Base-by-base conservation (phyloP, 495 filamentous ascomycete species). In the Pyrenopolyporus hunteri region DNA sequence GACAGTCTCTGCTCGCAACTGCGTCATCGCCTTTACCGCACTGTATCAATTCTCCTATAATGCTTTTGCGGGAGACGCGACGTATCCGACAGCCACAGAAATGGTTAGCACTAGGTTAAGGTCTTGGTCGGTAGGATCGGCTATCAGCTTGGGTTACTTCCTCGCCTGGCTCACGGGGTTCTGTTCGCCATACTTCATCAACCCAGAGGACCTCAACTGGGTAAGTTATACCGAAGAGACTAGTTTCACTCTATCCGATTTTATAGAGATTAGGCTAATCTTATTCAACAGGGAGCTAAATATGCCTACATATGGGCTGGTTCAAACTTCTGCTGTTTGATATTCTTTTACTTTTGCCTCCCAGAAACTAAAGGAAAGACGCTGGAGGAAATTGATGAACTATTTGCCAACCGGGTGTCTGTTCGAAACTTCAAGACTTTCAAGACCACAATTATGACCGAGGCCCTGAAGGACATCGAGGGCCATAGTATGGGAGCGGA, bases 301-400 rank as follows among this genome's bases (percentile, higher is more conserved):
- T 82, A 83, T 47, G 75, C 77, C 0, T 83, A 83, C 52, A 81
- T 84, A 43, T 82, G 80, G 80, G 76, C 74, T 1, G 79, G 46
- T 1, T 75, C 71, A 17, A 79, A 78, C 29, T 28, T 80, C 0
- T 55, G 70, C 9, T 75, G 81, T 39, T 70, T 80, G 20, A 59
- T 81, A 1, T 84, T 78, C 68, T 75, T 78, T 3, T 84, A 74
- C 49, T 70, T 84, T 23, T 76, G 68, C 19, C 47, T 75, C 6
- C 77, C 77, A 0, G 77, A 81, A 66, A 71, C 85, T 0, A 83
- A 79, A 52, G 85, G 83, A 0, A 75, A 81, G 19, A 84, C 80
- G 0, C 73, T 87, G 22, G 81, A 83, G 62, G 82, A 86, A 53
- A 81, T 86, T 69, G 83, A 86, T 29, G 75, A 77, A 35, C 59